Evolutionary conservation across 345 rosid genomes (phyloP).

Genomic region (Eucalyptus erythrocorys): DNA sequence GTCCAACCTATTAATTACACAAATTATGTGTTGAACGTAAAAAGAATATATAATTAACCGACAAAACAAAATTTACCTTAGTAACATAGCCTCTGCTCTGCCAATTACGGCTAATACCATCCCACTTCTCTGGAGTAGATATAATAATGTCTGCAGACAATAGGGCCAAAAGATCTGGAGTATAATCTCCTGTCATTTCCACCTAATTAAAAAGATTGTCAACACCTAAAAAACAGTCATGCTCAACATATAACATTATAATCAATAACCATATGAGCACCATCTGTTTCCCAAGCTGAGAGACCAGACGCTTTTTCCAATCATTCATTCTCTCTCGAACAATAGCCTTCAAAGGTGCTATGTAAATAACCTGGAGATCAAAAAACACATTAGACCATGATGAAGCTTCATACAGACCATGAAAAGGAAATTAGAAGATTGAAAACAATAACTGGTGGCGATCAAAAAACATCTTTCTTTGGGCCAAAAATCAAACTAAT

Average conservation of each 20-base stretch:
- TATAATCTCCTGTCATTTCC: slow-evolving; percentile 99
- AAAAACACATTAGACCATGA: not conserved
- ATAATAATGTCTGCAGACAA: slow-evolving; percentile 97
- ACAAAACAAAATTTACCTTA: slow-evolving; percentile 38
- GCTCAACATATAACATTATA: not conserved
- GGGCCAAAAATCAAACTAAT: not conserved
- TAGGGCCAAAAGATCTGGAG: slow-evolving; percentile 93
- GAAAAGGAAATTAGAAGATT: not conserved
- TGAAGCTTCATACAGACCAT: not conserved
- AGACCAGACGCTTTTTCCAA: slow-evolving; percentile 82
- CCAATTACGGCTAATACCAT: slow-evolving; percentile 99
- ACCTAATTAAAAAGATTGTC: slow-evolving; percentile 32
- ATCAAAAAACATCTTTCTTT: not conserved
- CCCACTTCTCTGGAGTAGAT: slow-evolving; percentile 99
- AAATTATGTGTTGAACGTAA: not conserved
- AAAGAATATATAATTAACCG: not conserved
- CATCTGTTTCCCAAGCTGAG: slow-evolving; percentile 88
- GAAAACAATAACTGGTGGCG: not conserved
- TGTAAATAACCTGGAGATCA: slow-evolving; percentile 65
- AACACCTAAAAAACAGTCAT: not conserved
- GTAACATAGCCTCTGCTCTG: slow-evolving; percentile 92
- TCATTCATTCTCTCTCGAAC: slow-evolving; percentile 97
- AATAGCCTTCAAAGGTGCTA: slow-evolving; percentile 97
- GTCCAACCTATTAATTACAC: slow-evolving; percentile 64
- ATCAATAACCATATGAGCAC: slow-evolving; percentile 12